These are phyloP conservation scores for Acarospora socialis DNA, from an alignment of 2,329 filamentous ascomycete genomes.

Conservation along the genomic window DNA sequence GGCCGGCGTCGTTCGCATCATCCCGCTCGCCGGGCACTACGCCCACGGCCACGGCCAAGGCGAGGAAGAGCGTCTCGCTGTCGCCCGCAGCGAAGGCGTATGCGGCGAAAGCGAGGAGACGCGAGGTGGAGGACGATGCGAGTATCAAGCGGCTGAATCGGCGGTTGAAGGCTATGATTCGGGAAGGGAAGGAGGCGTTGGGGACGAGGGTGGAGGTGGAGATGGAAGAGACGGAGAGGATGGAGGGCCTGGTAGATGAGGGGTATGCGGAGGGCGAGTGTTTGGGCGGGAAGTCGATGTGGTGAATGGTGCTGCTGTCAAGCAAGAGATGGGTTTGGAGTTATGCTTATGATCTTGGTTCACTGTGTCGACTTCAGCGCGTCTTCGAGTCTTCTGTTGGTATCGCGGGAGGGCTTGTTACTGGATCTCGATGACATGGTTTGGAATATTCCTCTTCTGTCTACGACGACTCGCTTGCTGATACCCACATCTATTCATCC, in stretches of 20 bases:
- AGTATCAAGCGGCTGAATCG: constrained; percentile 68
- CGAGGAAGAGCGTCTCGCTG: constrained; percentile 21
- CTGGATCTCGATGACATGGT: too few species aligned
- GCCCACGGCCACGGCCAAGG: too few species aligned
- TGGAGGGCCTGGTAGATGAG: too few species aligned
- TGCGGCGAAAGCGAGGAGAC: constrained; percentile 54
- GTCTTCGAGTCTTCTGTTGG: too few species aligned
- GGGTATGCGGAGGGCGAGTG: constrained; percentile 12
- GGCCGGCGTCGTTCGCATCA: constrained; percentile 41
- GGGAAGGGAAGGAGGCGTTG: constrained; percentile 73
- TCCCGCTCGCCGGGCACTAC: constrained; percentile 25
- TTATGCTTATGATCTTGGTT: too few species aligned
- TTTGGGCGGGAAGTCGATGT: constrained; percentile 1
- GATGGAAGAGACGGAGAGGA: constrained; percentile 21
- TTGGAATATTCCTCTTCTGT: too few species aligned
- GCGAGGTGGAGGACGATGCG: constrained; percentile 65
- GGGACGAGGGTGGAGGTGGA: constrained; percentile 58
- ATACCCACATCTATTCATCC: too few species aligned
- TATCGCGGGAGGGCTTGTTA: too few species aligned
- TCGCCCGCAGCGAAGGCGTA: constrained; percentile 57
- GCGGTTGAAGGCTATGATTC: constrained; percentile 72
- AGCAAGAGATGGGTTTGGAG: too few species aligned
- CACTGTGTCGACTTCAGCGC: too few species aligned
- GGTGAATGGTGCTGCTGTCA: too few species aligned
- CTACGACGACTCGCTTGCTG: too few species aligned